Base-by-base conservation (phyloP, 2,329 filamentous ascomycete genomes). In the Talaromyces sp. region DNA sequence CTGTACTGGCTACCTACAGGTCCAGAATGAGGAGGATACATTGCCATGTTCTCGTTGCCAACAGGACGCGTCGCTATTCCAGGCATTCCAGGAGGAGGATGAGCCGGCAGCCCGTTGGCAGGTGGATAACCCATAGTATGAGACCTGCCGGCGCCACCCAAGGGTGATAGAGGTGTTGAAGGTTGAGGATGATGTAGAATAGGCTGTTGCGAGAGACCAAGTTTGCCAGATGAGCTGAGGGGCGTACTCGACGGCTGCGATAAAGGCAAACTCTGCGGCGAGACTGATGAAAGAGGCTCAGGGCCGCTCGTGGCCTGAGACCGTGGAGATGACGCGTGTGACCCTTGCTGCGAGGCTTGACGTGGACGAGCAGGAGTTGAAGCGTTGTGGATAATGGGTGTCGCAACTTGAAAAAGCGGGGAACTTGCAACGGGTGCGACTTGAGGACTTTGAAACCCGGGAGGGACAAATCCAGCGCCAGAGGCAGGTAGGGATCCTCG, bases 381-480 rank as follows among this genome's bases (percentile, higher is more conserved):
- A 19, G 87, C 86, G 71, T 96, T 96, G 11, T 91, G 86, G 48
- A 96, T 76, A 25, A 85, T 87, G 7, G 94, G 93, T 35, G 89
- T 94, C 9, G 89, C 88, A 61, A 90, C 80, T 28, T 87, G 78
- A 53, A 93, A 83, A 69, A 91, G 89, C 7, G 93, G 93, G 15
- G 93, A 97, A 50, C 85, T 84, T 63, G 87, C 81, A 60, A 75
- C 76, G 15, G 77, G 75, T 33, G 75, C 73, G 21, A 77, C 80
- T 58, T 83, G 79, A 64, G 83, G 79, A 39, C 79, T 74, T 50
- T 78, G 76, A 53, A 84, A 67, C 51, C 78, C 80, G 43, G 80
- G 76, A 36, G 82, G 80, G 40, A 84, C 70, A 46, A 80, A 78
- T 33, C 82, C 78, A 17, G 41, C 25, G 22, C 35, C 36, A 17